Conservation (phyloP, 2,329 filamentous ascomycete species). For the Epichloe hybrida region DNA sequence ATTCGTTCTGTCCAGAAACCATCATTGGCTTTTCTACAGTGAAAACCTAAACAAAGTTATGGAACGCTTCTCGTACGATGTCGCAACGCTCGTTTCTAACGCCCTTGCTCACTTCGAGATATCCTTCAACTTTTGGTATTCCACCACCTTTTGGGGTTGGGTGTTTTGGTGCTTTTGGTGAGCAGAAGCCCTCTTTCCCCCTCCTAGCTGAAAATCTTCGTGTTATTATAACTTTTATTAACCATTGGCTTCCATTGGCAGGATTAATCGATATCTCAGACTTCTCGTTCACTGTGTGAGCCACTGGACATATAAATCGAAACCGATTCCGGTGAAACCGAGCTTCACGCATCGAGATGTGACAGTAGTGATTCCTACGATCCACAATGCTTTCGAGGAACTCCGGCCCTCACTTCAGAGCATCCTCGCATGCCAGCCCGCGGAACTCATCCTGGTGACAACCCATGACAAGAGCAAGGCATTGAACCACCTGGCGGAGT, state of each 20-base stretch:
- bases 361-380: constrained; percentile 86
- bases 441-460: constrained; percentile 72
- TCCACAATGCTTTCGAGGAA: constrained; percentile 76
- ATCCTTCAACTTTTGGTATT: constrained; percentile 24
- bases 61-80: neutral
- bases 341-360: constrained; percentile 70
- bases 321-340: constrained; percentile 70
- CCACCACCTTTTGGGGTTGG: constrained; percentile 33
- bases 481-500: constrained; percentile 52
- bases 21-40: neutral
- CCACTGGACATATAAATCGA: constrained; percentile 78
- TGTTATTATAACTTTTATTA: neutral
- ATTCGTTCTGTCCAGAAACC: neutral
- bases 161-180: constrained; percentile 34
- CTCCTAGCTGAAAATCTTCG: neutral
- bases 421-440: constrained; percentile 56
- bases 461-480: constrained; percentile 65
- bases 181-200: constrained; percentile 12
- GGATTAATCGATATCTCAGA: constrained; percentile 77
- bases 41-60: neutral
- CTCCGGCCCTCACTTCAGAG: constrained; percentile 69
- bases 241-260: constrained; percentile 20
- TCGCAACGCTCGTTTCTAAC: constrained; percentile 8
- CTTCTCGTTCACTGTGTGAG: constrained; percentile 73
- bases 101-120: constrained; percentile 7